Evolutionary conservation across 176 grass and related monocot genomes (phyloP).

Genomic region (Phoenix dactylifera): DNA sequence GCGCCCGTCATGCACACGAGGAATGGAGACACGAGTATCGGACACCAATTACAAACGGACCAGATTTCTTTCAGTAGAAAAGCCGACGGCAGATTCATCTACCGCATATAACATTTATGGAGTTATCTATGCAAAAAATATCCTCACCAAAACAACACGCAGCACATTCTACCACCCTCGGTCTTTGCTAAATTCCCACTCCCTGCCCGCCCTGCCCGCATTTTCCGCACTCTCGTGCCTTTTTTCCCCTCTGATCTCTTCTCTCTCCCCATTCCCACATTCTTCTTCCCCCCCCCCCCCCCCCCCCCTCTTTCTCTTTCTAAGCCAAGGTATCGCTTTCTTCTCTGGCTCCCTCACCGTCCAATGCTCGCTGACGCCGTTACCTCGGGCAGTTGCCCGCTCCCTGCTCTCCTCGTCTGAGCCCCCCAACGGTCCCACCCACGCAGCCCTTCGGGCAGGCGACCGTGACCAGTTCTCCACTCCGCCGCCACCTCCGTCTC

Average conservation of each 20-base stretch:
- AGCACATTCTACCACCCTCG: conserved; percentile 3
- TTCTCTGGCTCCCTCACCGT: conserved; percentile 14
- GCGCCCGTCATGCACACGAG: no score
- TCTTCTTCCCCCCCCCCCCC: conserved; percentile 27
- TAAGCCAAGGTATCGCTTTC: not conserved
- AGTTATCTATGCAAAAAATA: no score
- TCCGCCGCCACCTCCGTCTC: no score
- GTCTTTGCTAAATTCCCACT: conserved; percentile 30
- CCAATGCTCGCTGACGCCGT: conserved; percentile 17
- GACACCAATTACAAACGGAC: no score
- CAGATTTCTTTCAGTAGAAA: no score
- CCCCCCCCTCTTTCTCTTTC: conserved; percentile 19
- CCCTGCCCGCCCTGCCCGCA: conserved; percentile 14
- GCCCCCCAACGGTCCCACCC: conserved; percentile 7
- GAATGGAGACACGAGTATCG: no score
- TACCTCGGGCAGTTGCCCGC: conserved; percentile 9
- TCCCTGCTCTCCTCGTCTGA: conserved; percentile 11
- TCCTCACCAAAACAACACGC: no score
- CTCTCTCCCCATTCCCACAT: conserved; percentile 28
- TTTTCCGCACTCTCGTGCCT: conserved; percentile 13
- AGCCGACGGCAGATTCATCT: no score
- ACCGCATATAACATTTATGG: no score
- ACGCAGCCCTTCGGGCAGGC: conserved; percentile 10
- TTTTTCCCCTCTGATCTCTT: not conserved
- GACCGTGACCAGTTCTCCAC: no score